These are phyloP conservation scores for Aphanomyces invadans DNA, from an alignment of 352 stramenopile species.

Conservation along the genomic window DNA sequence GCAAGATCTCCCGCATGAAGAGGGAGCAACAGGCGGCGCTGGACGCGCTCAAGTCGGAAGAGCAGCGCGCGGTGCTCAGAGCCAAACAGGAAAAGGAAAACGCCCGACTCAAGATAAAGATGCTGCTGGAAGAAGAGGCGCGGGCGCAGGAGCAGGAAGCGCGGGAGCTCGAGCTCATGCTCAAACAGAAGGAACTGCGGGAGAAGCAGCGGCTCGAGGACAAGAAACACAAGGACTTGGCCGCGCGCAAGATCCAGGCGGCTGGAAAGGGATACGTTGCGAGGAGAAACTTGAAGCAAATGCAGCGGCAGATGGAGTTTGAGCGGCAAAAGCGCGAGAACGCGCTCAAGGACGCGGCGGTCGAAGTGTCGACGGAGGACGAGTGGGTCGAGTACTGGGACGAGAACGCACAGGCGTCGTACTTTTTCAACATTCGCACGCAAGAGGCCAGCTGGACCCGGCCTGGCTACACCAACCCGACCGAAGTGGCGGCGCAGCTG, in stretches of 20 bases:
- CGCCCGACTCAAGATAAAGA: conserved; percentile 50
- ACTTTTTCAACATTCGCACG: conserved; percentile 85
- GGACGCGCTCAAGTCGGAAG: conserved; percentile 45
- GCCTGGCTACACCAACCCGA: conserved; percentile 18
- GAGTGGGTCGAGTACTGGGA: conserved; percentile 89
- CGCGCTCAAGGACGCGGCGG: conserved; percentile 29
- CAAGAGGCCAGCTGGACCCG: conserved; percentile 80
- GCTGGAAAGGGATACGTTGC: conserved; percentile 47
- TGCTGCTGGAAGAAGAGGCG: conserved; percentile 64
- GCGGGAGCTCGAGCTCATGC: conserved; percentile 57
- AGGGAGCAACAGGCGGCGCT: conserved; percentile 42
- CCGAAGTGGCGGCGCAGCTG: conserved; percentile 15
- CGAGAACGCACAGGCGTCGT: conserved; percentile 79
- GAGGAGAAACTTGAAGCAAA: conserved; percentile 41
- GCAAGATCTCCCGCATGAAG: conserved; percentile 41
- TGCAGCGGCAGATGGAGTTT: conserved; percentile 56
- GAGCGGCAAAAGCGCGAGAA: conserved; percentile 44
- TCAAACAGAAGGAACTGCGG: conserved; percentile 57
- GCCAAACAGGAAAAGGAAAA: conserved; percentile 61
- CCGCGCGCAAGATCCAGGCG: conserved; percentile 53
- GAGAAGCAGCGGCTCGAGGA: conserved; percentile 55
- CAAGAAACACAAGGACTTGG: conserved; percentile 32
- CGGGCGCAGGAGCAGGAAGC: conserved; percentile 57
- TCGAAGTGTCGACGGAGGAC: conserved; percentile 38
- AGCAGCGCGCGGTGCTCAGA: conserved; percentile 47